These are phyloP conservation scores for Wallacemonas sp. DNA, from an alignment of 208 protist species.

Conservation along the genomic window DNA sequence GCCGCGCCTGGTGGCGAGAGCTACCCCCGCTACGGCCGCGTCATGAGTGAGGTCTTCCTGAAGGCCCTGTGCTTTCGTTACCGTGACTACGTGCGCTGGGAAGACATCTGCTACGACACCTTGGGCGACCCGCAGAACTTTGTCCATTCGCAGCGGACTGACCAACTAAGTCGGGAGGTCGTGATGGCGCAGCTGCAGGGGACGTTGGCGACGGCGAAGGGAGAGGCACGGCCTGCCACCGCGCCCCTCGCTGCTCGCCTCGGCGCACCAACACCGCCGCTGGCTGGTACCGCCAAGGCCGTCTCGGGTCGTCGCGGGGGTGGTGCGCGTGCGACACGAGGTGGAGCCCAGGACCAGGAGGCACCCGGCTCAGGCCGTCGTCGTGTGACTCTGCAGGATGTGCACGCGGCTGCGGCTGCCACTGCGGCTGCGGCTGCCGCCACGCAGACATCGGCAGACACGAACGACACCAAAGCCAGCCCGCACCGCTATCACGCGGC, in stretches of 20 bases:
- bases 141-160: not conserved
- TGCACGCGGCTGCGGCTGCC: not conserved
- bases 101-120: constrained; percentile 81
- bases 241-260: constrained; percentile 3
- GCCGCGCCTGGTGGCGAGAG: constrained; percentile 45
- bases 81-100: constrained; percentile 75
- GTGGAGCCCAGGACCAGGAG: no score
- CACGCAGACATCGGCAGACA: not conserved
- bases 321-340: not conserved
- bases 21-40: constrained; percentile 61
- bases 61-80: constrained; percentile 68
- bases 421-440: not conserved
- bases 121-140: constrained; percentile 14
- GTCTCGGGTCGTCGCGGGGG: not conserved
- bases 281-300: no score
- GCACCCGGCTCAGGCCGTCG: not conserved
- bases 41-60: constrained; percentile 67
- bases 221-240: not conserved
- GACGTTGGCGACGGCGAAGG: not conserved
- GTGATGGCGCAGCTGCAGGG: not conserved
- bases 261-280: not conserved
- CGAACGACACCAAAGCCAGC: not conserved
- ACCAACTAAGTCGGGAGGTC: constrained; percentile 11
- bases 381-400: constrained; percentile 2
- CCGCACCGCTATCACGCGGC: not conserved